phyloP scores from a whole-genome alignment of 2,329 filamentous ascomycete genomes.

The Aspergillus luchuensis region DNA sequence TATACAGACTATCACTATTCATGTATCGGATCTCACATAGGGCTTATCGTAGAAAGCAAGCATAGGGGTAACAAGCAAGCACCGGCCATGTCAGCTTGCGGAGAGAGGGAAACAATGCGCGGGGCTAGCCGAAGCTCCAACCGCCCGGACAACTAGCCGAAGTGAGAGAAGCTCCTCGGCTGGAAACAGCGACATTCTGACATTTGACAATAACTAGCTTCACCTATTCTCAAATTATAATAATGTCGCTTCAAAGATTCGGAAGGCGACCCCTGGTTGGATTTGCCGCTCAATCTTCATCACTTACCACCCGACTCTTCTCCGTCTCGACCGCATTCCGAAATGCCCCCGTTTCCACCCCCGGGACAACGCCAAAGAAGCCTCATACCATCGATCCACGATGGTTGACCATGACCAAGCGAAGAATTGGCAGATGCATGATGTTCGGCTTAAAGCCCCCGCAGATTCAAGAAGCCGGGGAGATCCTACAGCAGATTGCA shows the following conservation, averaged over 20 bases:
- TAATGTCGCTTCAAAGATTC: conserved; percentile 23
- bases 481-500: conserved; percentile 62
- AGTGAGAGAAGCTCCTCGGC: not conserved
- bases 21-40: not conserved
- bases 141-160: conserved; percentile 4
- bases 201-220: conserved; percentile 9
- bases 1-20: not conserved
- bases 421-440: conserved; percentile 72
- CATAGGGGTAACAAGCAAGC: not conserved
- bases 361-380: conserved; percentile 21
- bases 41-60: not conserved
- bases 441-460: conserved; percentile 66
- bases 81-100: not conserved
- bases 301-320: conserved; percentile 18
- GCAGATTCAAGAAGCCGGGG: conserved; percentile 61
- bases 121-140: conserved; percentile 17
- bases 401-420: conserved; percentile 71
- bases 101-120: conserved; percentile 7
- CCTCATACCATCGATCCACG: conserved; percentile 50
- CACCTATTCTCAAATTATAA: conserved; percentile 23
- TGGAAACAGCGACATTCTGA: conserved; percentile 7
- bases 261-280: conserved; percentile 23
- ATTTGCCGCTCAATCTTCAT: conserved; percentile 12
- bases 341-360: conserved; percentile 17
- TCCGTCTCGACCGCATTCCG: conserved; percentile 24